phyloP scores from a whole-genome alignment of 2,329 filamentous ascomycete genomes.

The Fusarium circinatum region DNA sequence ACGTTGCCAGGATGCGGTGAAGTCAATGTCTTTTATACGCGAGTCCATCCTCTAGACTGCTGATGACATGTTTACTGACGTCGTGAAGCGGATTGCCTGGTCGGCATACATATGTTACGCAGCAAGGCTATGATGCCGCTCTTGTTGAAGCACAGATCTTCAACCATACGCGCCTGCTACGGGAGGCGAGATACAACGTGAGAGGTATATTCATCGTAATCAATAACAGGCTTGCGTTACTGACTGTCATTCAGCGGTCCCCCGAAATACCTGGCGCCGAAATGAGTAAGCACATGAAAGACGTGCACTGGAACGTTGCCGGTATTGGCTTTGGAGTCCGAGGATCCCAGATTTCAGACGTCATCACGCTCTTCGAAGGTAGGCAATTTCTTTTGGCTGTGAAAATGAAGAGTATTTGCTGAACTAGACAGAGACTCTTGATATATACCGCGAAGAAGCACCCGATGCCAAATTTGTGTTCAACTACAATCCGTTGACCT shows the following conservation, averaged over 20 bases:
- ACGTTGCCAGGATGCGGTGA: neutral
- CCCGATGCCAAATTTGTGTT: neutral
- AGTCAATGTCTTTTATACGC: slow-evolving; percentile 12
- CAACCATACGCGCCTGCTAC: slow-evolving; percentile 5
- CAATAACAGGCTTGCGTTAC: accelerated
- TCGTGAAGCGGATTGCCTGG: neutral
- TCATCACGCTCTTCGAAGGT: slow-evolving; percentile 10
- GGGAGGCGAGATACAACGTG: slow-evolving; percentile 7
- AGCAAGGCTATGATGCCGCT: slow-evolving; percentile 1
- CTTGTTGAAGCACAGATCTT: slow-evolving; percentile 8
- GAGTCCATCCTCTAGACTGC: accelerated
- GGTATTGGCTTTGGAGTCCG: slow-evolving; percentile 10
- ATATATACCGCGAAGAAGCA: slow-evolving; percentile 8
- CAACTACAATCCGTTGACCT: slow-evolving; percentile 10
- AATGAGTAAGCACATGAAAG: neutral
- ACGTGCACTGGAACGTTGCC: neutral
- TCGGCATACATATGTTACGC: neutral
- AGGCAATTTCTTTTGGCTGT: accelerated
- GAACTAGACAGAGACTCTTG: neutral
- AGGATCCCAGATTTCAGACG: neutral
- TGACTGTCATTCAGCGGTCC: neutral
- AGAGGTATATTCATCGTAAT: accelerated
- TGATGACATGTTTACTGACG: accelerated
- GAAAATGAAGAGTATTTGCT: accelerated
- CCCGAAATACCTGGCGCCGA: neutral